Conservation (phyloP, 2,329 filamentous ascomycete species). For the Amesomyces nigricolor region DNA sequence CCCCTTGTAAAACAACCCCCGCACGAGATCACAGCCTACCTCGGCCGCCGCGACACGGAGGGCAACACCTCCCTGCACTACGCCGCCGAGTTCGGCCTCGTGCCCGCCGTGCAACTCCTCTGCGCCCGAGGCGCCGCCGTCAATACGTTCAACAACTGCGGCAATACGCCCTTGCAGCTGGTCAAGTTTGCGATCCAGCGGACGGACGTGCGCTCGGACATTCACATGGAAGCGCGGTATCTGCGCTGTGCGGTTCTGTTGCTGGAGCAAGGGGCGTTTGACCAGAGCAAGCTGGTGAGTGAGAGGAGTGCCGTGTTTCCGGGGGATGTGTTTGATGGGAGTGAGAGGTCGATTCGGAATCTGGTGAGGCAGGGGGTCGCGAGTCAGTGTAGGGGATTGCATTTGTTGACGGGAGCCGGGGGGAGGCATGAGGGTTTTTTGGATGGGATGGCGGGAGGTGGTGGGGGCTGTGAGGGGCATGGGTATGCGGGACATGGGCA, state of each 20-base stretch:
- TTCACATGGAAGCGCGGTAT: conserved; percentile 28
- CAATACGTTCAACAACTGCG: conserved; percentile 28
- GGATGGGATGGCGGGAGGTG: conserved; percentile 5
- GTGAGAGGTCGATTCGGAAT: conserved; percentile 24
- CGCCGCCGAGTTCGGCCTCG: conserved; percentile 26
- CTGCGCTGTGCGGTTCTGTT: conserved; percentile 25
- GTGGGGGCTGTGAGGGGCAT: background rate
- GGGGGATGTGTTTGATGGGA: conserved; percentile 27
- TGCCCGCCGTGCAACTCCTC: conserved; percentile 24
- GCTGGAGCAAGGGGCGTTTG: conserved; percentile 26
- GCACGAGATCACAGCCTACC: conserved; percentile 16
- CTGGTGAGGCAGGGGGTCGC: conserved; percentile 25
- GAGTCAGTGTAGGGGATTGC: conserved; percentile 23
- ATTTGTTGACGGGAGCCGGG: conserved; percentile 21
- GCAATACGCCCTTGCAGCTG: conserved; percentile 27
- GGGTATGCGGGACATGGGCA: conserved; percentile 2
- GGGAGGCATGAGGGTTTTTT: conserved; percentile 10
- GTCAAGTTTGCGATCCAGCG: conserved; percentile 28
- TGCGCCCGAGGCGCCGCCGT: conserved; percentile 21
- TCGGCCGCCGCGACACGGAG: conserved; percentile 26
- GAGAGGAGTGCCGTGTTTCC: conserved; percentile 25
- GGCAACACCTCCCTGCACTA: conserved; percentile 28
- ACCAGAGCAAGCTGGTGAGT: conserved; percentile 27
- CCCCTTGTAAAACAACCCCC: conserved; percentile 17
- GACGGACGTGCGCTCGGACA: conserved; percentile 27